These are phyloP conservation scores for Pachysandra terminalis DNA, from an alignment of 164 flowering plant species.

Conservation along the genomic window DNA sequence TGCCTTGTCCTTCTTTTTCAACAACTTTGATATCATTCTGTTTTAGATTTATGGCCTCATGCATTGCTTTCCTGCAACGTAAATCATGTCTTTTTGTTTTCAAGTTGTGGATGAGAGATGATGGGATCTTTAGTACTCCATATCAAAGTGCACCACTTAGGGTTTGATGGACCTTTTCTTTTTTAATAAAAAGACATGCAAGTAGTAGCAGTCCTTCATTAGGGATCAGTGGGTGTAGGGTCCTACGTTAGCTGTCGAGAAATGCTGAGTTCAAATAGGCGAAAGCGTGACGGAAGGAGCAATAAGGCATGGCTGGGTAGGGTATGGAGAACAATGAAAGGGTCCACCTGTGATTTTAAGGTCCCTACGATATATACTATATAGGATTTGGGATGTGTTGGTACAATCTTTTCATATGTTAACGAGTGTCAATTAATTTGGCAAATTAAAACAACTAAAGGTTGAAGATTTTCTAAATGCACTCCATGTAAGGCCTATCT, in stretches of 20 bases:
- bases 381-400: slow-evolving; percentile 17
- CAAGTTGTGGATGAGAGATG: slow-evolving; percentile 13
- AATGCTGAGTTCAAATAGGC: too few relatives aligned
- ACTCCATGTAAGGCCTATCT: too few relatives aligned
- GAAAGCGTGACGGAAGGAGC: slow-evolving; percentile 63
- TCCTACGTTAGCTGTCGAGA: slow-evolving; percentile 12
- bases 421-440: slow-evolving; percentile 22
- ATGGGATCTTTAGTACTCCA: slow-evolving; percentile 13
- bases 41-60: slow-evolving; percentile 41
- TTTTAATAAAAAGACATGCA: too few relatives aligned
- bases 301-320: slow-evolving; percentile 31
- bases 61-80: slow-evolving; percentile 64
- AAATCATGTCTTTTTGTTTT: slow-evolving; percentile 18
- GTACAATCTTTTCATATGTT: slow-evolving; percentile 19
- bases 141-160: slow-evolving; percentile 52
- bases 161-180: slow-evolving; percentile 22
- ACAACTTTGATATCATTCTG: slow-evolving; percentile 43
- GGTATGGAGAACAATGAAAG: too few relatives aligned
- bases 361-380: slow-evolving; percentile 23
- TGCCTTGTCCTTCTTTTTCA: slow-evolving; percentile 21
- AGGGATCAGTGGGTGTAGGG: slow-evolving; percentile 17
- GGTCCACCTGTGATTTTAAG: slow-evolving; percentile 27
- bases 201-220: background rate
- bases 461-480: slow-evolving; percentile 15
- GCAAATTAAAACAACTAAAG: background rate